Evolutionary conservation across 1,139 yeast species (phyloP).

Genomic region (Candida neerlandica): DNA sequence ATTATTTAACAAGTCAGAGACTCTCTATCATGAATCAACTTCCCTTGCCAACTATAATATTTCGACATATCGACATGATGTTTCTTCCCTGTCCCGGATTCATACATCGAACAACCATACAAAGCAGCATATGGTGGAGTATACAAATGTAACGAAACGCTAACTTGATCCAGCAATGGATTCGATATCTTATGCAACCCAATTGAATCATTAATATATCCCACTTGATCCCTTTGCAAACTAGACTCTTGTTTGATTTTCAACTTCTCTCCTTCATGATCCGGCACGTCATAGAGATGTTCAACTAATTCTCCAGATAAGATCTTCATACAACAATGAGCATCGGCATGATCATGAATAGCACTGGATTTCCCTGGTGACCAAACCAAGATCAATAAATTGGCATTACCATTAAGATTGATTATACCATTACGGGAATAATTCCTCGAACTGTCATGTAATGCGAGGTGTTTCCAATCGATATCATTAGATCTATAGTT

Average conservation of each 20-base stretch:
- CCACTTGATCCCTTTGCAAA: slow-evolving; percentile 51
- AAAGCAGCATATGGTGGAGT: slow-evolving; percentile 78
- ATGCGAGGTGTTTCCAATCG: slow-evolving; percentile 66
- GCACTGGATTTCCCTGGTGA: slow-evolving; percentile 65
- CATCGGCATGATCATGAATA: slow-evolving; percentile 77
- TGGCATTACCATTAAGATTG: slow-evolving; percentile 69
- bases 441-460: slow-evolving; percentile 51
- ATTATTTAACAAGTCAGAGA: slow-evolving; percentile 36
- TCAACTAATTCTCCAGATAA: slow-evolving; percentile 63
- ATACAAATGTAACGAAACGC: slow-evolving; percentile 73
- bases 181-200: slow-evolving; percentile 71
- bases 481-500: slow-evolving; percentile 47
- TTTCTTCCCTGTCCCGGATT: slow-evolving; percentile 52
- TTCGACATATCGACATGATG: slow-evolving; percentile 64
- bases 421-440: slow-evolving; percentile 68
- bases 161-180: slow-evolving; percentile 44
- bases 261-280: slow-evolving; percentile 28
- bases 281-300: slow-evolving; percentile 58
- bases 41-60: slow-evolving; percentile 66
- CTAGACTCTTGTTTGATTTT: slow-evolving; percentile 34
- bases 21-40: slow-evolving; percentile 30
- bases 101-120: slow-evolving; percentile 67
- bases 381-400: slow-evolving; percentile 71
- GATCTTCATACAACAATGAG: slow-evolving; percentile 71
- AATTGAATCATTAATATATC: slow-evolving; percentile 66